Base-by-base conservation (phyloP, 1,284 basidiomycete genomes). In the Sporisorium sorghi region DNA sequence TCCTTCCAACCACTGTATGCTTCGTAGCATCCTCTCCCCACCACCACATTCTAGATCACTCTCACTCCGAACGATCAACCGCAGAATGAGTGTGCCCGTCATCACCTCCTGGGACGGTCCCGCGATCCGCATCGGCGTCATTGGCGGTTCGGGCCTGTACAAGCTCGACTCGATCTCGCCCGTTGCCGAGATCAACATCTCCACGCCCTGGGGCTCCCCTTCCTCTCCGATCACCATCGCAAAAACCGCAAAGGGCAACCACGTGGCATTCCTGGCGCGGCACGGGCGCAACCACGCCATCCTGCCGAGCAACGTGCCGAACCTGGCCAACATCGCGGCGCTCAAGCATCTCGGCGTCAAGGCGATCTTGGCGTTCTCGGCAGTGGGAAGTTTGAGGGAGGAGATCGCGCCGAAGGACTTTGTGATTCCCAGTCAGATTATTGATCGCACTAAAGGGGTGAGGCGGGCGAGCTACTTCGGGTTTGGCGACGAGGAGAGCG, bases 371-470 rank as follows among this genome's bases (percentile, higher is more conserved):
- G 94, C 95, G 2, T 99, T 99, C 87, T 93, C 91, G 17, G 96
- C 96, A 9, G 96, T 99, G 44, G 96, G 96, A 37, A 94, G 92
- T n/a, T 88, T 99, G 43, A 88, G 93, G 47, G 96, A 99, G 85
- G 94, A 97, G 80, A 93, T 98, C 82, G 73, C 83, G 15, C 81
- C 83, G 23, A 85, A 94, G 43, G 90, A 95, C 78, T 94, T 98
- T 84, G 88, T 90, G 55, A 89, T 99, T 48, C 95, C 96, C 0
- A 88, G 89, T 56, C 95, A 98, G 75, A 93, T 98, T 86, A 97
- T 99, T 84, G 95, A 99, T 86, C 89, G 96, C 53, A 98, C 96
- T 21, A 98, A 97, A 86, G 93, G 93, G 14, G 87, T 97, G 47
- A 89, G 95, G 32, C 90, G 91, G 0, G 88, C 90, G 11, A 92